Percentiles rank a stretch among this genome's conserved stretches.
Conservation (phyloP, 108 stramenopile species). For the Nitzschia sp. region DNA sequence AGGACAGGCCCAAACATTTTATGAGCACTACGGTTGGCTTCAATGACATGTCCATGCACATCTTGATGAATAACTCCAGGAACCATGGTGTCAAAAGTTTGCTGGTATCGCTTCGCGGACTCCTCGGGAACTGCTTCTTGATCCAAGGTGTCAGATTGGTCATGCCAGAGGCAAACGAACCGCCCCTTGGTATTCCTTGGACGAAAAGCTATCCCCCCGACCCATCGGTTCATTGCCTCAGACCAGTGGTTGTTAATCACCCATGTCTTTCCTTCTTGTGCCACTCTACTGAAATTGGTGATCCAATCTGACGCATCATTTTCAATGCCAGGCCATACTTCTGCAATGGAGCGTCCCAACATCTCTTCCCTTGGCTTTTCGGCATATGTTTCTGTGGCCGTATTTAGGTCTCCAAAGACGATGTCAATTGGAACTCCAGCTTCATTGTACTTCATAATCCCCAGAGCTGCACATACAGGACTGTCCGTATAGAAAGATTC, state of each 20-base stretch:
- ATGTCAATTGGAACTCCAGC: constrained; percentile 6
- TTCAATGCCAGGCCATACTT: constrained; percentile 10
- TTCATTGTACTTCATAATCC: background rate
- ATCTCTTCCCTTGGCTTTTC: background rate
- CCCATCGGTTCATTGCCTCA: constrained; percentile 1
- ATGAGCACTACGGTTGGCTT: constrained; percentile 14
- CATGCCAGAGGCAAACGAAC: constrained; percentile 7
- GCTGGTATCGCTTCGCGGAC: background rate
- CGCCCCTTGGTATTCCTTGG: background rate
- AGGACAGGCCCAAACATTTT: constrained; percentile 7
- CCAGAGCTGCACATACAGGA: background rate
- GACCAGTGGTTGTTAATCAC: constrained; percentile 1
- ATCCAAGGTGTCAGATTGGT: constrained; percentile 7
- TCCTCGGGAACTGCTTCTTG: constrained; percentile 4
- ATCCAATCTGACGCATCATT: constrained; percentile 17
- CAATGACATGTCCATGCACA: constrained; percentile 4
- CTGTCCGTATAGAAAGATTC: too few relatives aligned
- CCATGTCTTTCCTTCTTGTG: constrained; percentile 2
- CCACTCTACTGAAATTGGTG: constrained; percentile 4
- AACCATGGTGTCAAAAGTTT: constrained; percentile 15
- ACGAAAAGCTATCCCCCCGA: constrained; percentile 2
- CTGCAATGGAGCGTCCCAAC: background rate
- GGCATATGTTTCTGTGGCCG: constrained; percentile 6
- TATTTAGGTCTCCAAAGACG: constrained; percentile 10
- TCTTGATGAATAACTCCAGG: constrained; percentile 20